These are phyloP conservation scores for Cubamyces sp. DNA, from an alignment of 768 basidiomycete genomes.

Conservation along the genomic window DNA sequence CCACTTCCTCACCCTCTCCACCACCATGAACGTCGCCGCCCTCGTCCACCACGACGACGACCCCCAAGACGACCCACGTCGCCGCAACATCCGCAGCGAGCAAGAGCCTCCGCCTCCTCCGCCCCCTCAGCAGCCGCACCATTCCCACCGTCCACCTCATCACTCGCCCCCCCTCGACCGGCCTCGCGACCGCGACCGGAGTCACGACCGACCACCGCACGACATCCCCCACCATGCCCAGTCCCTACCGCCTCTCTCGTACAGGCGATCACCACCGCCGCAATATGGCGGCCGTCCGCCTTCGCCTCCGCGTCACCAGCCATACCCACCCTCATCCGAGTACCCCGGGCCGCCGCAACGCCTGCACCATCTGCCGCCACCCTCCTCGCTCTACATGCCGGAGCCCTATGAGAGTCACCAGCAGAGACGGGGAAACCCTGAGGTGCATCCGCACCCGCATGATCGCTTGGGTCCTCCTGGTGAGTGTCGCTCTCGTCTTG, in stretches of 20 bases:
- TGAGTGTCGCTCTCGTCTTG: constrained; percentile 17
- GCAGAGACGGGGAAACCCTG: constrained; percentile 21
- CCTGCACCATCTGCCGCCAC: constrained; percentile 28
- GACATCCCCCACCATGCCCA: constrained; percentile 27
- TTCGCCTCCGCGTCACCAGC: constrained; percentile 25
- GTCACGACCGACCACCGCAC: constrained; percentile 30
- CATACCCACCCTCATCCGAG: constrained; percentile 21
- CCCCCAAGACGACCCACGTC: constrained; percentile 57
- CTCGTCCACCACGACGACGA: constrained; percentile 67
- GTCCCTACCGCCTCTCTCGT: constrained; percentile 22
- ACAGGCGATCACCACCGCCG: constrained; percentile 26
- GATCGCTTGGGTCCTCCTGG: constrained; percentile 25
- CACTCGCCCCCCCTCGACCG: constrained; percentile 32
- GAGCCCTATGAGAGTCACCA: constrained; percentile 29
- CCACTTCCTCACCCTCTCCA: constrained; percentile 21
- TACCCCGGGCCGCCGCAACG: constrained; percentile 22
- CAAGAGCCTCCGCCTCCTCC: constrained; percentile 34
- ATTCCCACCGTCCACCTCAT: constrained; percentile 35
- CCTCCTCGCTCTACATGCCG: constrained; percentile 25
- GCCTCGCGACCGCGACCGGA: constrained; percentile 29
- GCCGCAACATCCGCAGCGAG: constrained; percentile 39
- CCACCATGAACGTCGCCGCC: constrained; percentile 68
- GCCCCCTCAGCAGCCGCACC: constrained; percentile 32
- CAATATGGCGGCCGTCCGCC: constrained; percentile 20
- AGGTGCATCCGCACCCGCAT: constrained; percentile 25